phyloP scores from a whole-genome alignment of 306 rosid genomes.

The Dalbergia cochinchinensis region DNA sequence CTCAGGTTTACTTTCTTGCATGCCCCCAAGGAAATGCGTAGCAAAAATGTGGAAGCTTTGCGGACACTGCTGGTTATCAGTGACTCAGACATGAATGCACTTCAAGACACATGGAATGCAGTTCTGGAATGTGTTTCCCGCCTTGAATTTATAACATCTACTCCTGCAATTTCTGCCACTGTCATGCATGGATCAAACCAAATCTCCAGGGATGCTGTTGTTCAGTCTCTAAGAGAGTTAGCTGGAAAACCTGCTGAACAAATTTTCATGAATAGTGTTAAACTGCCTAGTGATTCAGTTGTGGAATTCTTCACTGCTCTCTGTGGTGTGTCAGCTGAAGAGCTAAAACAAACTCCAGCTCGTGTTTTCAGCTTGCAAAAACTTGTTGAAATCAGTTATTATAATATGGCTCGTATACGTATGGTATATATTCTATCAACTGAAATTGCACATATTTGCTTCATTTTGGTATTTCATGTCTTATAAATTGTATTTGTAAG shows the following conservation, averaged over 20 bases:
- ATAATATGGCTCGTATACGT: constrained; percentile 98
- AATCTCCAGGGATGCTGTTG: constrained; percentile 93
- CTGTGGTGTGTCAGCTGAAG: constrained; percentile 98
- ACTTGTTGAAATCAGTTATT: constrained; percentile 98
- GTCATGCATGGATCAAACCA: constrained; percentile 98
- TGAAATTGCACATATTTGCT: constrained; percentile 40
- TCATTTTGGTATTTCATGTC: constrained; percentile 27
- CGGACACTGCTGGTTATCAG: constrained; percentile 80
- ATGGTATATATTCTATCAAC: constrained; percentile 67
- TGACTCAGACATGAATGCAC: constrained; percentile 82
- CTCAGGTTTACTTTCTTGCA: constrained; percentile 97
- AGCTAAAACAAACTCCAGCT: constrained; percentile 91
- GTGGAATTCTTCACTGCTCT: constrained; percentile 98
- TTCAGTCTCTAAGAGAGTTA: constrained; percentile 91
- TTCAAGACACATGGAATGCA: constrained; percentile 99
- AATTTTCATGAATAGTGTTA: constrained; percentile 93
- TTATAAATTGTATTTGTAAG: constrained; percentile 40
- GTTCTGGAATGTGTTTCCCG: constrained; percentile 98
- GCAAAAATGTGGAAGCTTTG: constrained; percentile 97
- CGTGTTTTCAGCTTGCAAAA: constrained; percentile 99
- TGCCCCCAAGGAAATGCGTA: constrained; percentile 99
- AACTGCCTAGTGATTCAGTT: constrained; percentile 93
- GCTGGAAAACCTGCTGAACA: constrained; percentile 97
- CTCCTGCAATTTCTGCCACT: constrained; percentile 86
- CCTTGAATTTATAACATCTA: constrained; percentile 84